Conservation (phyloP, 106 monocot species). For the Narthecium ossifragum region DNA sequence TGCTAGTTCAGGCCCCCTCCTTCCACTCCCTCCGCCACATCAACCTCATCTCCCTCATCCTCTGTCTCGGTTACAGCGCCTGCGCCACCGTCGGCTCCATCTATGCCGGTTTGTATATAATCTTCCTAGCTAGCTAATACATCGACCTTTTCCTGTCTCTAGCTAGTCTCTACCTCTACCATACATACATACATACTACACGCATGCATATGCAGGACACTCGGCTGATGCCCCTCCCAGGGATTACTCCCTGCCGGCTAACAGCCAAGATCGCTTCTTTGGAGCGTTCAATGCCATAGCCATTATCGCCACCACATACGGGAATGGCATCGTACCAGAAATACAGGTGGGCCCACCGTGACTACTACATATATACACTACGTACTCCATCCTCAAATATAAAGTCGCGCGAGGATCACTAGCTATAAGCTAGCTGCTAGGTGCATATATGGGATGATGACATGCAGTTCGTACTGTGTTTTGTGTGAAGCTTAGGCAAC, state of each 20-base stretch:
- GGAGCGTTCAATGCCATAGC: slow-evolving; percentile 11
- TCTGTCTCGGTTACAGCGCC: neutral
- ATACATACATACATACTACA: neutral
- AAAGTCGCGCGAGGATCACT: too few relatives aligned
- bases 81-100: slow-evolving; percentile 13
- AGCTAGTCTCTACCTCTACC: too few relatives aligned
- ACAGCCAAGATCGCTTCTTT: neutral
- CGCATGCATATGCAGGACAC: neutral
- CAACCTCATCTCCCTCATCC: slow-evolving; percentile 2
- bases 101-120: slow-evolving; percentile 1
- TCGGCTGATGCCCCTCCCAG: neutral
- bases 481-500: slow-evolving; percentile 82
- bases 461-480: too few relatives aligned
- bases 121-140: too few relatives aligned
- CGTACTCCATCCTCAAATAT: too few relatives aligned
- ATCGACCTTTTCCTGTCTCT: too few relatives aligned
- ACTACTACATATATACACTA: too few relatives aligned
- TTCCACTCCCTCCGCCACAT: slow-evolving; percentile 3
- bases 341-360: slow-evolving; percentile 5
- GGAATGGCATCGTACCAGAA: slow-evolving; percentile 18
- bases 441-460: too few relatives aligned
- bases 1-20: slow-evolving; percentile 1
- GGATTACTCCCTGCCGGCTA: slow-evolving; percentile 8
- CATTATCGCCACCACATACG: slow-evolving; percentile 17
- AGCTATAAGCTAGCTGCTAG: too few relatives aligned